A percentile compares a stretch with the other conserved stretches of the same genome.
These are phyloP conservation scores for Aristolochia californica DNA, from an alignment of 164 flowering plant genomes.

Conservation along the genomic window DNA sequence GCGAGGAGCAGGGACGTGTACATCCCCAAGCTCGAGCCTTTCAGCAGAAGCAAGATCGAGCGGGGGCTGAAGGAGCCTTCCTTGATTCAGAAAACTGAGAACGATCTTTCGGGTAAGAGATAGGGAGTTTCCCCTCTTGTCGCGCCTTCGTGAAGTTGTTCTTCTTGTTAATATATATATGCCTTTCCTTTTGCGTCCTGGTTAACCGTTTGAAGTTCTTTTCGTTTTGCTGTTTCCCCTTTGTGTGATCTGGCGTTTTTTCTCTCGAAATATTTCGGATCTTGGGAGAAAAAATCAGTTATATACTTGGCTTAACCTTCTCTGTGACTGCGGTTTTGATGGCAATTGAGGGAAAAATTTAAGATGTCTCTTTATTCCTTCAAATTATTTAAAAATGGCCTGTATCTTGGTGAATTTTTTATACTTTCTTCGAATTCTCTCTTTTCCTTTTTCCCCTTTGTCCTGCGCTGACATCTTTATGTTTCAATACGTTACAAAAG, in stretches of 20 bases:
- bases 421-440: too few relatives aligned
- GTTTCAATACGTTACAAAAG: too few relatives aligned
- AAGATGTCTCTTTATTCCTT: neutral
- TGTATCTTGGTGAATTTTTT: too few relatives aligned
- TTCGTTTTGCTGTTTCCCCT: neutral
- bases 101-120: constrained; percentile 43
- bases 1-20: constrained; percentile 31
- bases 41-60: constrained; percentile 56
- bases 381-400: too few relatives aligned
- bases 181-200: neutral
- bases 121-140: neutral
- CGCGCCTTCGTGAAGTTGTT: too few relatives aligned
- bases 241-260: neutral
- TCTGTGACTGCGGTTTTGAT: neutral
- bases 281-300: too few relatives aligned
- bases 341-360: neutral
- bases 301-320: too few relatives aligned
- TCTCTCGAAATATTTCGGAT: neutral
- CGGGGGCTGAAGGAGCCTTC: constrained; percentile 57
- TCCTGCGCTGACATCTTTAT: too few relatives aligned
- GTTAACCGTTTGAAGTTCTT: too few relatives aligned
- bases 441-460: too few relatives aligned
- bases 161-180: neutral
- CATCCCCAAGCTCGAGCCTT: constrained; percentile 79
- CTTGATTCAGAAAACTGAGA: constrained; percentile 55